Evolutionary conservation across 208 protist genomes (phyloP).

Genomic region (Acanthamoeba healyi): DNA sequence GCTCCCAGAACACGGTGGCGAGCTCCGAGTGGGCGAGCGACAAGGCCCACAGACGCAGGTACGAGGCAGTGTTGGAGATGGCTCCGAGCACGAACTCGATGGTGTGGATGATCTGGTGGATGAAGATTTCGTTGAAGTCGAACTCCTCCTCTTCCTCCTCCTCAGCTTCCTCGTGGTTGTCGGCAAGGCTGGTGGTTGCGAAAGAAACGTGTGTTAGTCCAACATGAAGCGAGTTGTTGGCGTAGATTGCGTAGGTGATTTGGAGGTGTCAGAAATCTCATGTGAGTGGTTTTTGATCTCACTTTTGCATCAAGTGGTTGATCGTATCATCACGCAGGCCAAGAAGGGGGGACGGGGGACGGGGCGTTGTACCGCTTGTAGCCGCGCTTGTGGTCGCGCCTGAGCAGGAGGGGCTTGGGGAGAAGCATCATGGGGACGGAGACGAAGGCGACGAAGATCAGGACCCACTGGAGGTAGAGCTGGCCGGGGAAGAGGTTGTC

Average conservation of each 20-base stretch:
- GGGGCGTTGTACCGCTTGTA: slow-evolving; percentile 42
- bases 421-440: slow-evolving; percentile 94
- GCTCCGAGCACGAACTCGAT: slow-evolving; percentile 99
- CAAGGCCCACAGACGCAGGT: slow-evolving; percentile 99
- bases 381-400: slow-evolving; percentile 75
- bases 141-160: slow-evolving; percentile 88
- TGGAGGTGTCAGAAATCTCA: not conserved
- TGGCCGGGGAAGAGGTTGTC: slow-evolving; percentile 77
- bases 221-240: not conserved
- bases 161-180: not conserved
- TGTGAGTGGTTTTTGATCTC: slow-evolving; percentile 28
- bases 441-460: slow-evolving; percentile 91
- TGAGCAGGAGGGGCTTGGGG: slow-evolving; percentile 91
- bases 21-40: slow-evolving; percentile 98
- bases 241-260: too few species aligned
- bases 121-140: slow-evolving; percentile 96
- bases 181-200: not conserved
- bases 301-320: slow-evolving; percentile 29
- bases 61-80: slow-evolving; percentile 99
- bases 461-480: slow-evolving; percentile 87
- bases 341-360: not conserved
- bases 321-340: not conserved
- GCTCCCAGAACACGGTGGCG: slow-evolving; percentile 86
- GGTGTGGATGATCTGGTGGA: slow-evolving; percentile 99
- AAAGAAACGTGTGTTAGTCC: too few species aligned